phyloP scores from a whole-genome alignment of 1,284 basidiomycete genomes.

The Heterobasidion occidentale region DNA sequence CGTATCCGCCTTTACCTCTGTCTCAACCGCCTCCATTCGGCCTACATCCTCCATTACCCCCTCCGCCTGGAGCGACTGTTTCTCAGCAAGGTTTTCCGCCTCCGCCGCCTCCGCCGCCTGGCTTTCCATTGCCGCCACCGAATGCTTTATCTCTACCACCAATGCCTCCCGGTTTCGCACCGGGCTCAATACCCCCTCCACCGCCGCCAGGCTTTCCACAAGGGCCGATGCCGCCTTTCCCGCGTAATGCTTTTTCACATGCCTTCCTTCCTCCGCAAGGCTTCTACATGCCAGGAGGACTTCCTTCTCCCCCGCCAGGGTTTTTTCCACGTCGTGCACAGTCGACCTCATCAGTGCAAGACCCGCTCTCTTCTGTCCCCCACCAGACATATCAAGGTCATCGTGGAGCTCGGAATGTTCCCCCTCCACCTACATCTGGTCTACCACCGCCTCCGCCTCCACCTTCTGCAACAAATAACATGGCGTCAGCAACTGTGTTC shows the following conservation, averaged over 20 bases:
- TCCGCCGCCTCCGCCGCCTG: conserved; percentile 14
- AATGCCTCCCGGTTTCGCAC: conserved; percentile 17
- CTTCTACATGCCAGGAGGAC: conserved; percentile 9
- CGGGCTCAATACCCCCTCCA: conserved; percentile 6
- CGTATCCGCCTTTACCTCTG: conserved; percentile 18
- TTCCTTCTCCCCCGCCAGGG: conserved; percentile 30
- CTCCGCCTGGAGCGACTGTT: conserved; percentile 20
- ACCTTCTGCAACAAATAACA: conserved; percentile 17
- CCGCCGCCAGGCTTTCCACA: background rate
- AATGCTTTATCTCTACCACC: conserved; percentile 15
- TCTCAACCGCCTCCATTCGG: conserved; percentile 4
- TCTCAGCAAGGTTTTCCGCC: conserved; percentile 18
- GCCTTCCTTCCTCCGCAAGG: conserved; percentile 17
- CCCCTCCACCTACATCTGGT: conserved; percentile 15
- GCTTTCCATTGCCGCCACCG: conserved; percentile 16
- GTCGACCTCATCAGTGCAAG: conserved; percentile 41
- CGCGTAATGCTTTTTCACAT: conserved; percentile 21
- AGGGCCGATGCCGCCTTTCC: conserved; percentile 18
- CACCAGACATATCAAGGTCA: conserved; percentile 63
- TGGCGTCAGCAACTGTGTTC: conserved; percentile 55
- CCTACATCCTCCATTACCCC: conserved; percentile 12
- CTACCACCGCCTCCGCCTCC: conserved; percentile 19
- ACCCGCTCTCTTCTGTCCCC: conserved; percentile 53
- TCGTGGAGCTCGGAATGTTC: conserved; percentile 27
- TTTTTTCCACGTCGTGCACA: conserved; percentile 49